Percentiles rank a stretch among this genome's conserved stretches.
Conservation (phyloP, 306 rosid species). For the Sicyos baderoa region DNA sequence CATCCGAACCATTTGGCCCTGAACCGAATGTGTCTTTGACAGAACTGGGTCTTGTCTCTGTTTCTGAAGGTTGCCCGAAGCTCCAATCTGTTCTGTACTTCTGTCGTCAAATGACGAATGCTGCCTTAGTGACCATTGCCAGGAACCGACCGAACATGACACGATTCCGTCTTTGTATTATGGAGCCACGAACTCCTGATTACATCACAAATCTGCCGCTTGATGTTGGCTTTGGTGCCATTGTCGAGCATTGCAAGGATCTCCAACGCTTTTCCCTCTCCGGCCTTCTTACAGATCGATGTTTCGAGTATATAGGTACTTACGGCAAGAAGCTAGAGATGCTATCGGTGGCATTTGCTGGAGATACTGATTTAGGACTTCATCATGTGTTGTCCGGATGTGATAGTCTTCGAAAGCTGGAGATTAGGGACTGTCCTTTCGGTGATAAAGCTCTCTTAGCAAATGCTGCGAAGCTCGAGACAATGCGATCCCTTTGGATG, state of each 20-base stretch:
- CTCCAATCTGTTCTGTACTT: constrained; percentile 87
- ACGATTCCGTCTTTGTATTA: constrained; percentile 80
- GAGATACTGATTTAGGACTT: constrained; percentile 86
- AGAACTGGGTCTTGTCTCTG: constrained; percentile 77
- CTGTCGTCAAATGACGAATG: constrained; percentile 92
- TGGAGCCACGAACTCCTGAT: constrained; percentile 72
- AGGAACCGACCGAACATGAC: constrained; percentile 73
- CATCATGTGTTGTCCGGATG: constrained; percentile 87
- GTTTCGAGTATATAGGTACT: constrained; percentile 66
- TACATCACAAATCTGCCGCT: constrained; percentile 58
- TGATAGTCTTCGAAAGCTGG: constrained; percentile 87
- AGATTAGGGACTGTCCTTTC: constrained; percentile 97
- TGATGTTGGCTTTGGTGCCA: constrained; percentile 90
- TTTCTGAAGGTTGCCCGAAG: constrained; percentile 94
- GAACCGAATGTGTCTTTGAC: constrained; percentile 75
- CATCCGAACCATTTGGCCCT: constrained; percentile 62
- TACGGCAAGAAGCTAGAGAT: constrained; percentile 84
- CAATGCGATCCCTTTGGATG: too few relatives aligned
- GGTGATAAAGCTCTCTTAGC: constrained; percentile 97
- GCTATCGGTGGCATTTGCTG: constrained; percentile 96
- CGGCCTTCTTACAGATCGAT: constrained; percentile 80
- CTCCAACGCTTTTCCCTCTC: constrained; percentile 83
- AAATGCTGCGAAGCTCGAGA: constrained; percentile 99
- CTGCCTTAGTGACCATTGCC: constrained; percentile 68
- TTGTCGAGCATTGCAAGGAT: constrained; percentile 90